Conservation (phyloP, 2,329 filamentous ascomycete genomes). For the Cadophora luteo-olivacea region DNA sequence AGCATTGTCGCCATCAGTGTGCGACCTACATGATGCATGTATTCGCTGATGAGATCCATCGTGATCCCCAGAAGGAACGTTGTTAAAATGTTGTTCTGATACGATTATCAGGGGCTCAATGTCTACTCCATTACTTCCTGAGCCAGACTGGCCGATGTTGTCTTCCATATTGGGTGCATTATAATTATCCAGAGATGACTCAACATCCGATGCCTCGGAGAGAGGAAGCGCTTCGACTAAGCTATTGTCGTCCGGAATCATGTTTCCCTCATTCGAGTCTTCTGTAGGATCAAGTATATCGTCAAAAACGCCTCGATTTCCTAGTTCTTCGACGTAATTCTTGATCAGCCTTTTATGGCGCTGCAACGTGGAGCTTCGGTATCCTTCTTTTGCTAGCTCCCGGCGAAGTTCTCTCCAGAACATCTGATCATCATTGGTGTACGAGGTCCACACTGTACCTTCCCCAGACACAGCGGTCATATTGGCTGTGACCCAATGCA, state of each 20-base stretch:
- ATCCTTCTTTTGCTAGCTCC: slow-evolving; percentile 61
- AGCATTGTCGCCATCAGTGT: not conserved
- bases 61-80: not conserved
- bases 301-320: slow-evolving; percentile 29
- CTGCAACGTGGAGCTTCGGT: slow-evolving; percentile 57
- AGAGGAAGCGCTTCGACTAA: not conserved
- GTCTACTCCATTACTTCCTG: not conserved
- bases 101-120: not conserved
- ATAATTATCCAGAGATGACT: not conserved
- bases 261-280: not conserved
- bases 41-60: not conserved
- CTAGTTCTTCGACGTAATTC: slow-evolving; percentile 34
- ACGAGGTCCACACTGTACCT: slow-evolving; percentile 35
- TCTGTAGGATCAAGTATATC: slow-evolving; percentile 7
- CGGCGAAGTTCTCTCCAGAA: slow-evolving; percentile 61
- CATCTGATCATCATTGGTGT: slow-evolving; percentile 52
- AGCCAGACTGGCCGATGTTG: not conserved
- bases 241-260: not conserved
- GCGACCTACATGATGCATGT: not conserved
- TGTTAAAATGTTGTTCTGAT: not conserved
- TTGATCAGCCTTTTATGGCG: slow-evolving; percentile 55
- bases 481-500: slow-evolving; percentile 25
- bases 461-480: slow-evolving; percentile 22
- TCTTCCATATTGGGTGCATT: not conserved
- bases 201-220: not conserved